Percentiles rank a stretch among this genome's conserved stretches.
Evolutionary conservation across 2,329 filamentous ascomycete genomes (phyloP).

Genomic region (Nemania sp.): DNA sequence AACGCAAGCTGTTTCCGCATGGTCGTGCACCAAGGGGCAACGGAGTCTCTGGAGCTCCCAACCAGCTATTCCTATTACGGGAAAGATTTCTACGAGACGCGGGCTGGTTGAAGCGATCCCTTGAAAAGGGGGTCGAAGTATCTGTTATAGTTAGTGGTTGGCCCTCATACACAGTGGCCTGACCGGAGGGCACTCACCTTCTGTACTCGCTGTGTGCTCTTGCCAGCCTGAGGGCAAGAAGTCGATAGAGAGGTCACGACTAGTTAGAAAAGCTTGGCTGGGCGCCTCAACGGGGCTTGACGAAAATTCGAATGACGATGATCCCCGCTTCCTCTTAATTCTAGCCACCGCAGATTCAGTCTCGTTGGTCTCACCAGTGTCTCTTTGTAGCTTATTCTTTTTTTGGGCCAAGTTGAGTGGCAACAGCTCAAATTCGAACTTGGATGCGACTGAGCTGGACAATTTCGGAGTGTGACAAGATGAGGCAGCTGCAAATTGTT

Average conservation of each 20-base stretch:
- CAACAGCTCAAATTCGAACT: slow-evolving; percentile 37
- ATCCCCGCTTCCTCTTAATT: slow-evolving; percentile 22
- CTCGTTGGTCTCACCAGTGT: slow-evolving; percentile 33
- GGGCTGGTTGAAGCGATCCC: not conserved
- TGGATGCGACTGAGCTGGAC: slow-evolving; percentile 22
- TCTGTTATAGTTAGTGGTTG: slow-evolving; percentile 1
- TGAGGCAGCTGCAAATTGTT: slow-evolving; percentile 16
- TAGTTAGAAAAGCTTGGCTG: slow-evolving; percentile 6
- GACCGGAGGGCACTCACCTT: slow-evolving; percentile 4
- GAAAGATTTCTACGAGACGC: not conserved
- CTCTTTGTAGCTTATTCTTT: slow-evolving; percentile 32
- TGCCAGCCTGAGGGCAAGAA: slow-evolving; percentile 14
- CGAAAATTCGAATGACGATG: not conserved
- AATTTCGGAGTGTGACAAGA: slow-evolving; percentile 19
- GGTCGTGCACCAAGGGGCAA: not conserved
- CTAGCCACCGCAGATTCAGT: slow-evolving; percentile 26
- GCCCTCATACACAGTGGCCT: not conserved
- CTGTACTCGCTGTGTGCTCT: not conserved
- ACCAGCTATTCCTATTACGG: not conserved
- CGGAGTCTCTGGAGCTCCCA: not conserved
- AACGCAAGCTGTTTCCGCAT: not conserved
- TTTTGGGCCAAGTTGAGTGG: slow-evolving; percentile 33
- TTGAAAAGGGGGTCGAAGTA: slow-evolving; percentile 1
- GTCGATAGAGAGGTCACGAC: slow-evolving; percentile 14
- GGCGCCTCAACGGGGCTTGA: slow-evolving; percentile 20